A percentile compares a stretch with the other conserved stretches of the same genome.
These are phyloP conservation scores for Picea sitchensis DNA, from an alignment of 75 land plant genomes.

Conservation along the genomic window DNA sequence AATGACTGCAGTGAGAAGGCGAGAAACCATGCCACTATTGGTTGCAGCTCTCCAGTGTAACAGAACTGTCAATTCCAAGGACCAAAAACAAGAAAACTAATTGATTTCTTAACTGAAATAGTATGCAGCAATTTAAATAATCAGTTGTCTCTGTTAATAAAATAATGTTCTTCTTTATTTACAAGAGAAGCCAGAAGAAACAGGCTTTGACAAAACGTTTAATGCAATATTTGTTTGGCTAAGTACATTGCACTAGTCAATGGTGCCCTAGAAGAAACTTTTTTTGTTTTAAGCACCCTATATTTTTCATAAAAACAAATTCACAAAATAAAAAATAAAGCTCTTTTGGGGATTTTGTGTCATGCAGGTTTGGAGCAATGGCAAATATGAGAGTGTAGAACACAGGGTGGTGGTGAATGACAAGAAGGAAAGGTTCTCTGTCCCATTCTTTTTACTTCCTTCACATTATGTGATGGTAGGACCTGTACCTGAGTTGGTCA, in stretches of 20 bases:
- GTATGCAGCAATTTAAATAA: not conserved
- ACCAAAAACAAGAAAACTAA: no score
- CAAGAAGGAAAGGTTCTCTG: constrained; percentile 58
- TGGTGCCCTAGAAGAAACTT: not conserved
- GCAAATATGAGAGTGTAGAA: constrained; percentile 71
- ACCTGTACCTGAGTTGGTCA: constrained; percentile 53
- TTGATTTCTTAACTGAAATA: not conserved
- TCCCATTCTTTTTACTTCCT: constrained; percentile 77
- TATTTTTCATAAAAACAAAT: no score
- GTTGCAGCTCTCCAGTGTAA: no score
- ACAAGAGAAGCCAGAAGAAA: no score
- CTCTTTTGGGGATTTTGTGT: not conserved
- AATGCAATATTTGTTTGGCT: no score
- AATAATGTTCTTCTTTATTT: not conserved
- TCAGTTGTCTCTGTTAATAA: not conserved
- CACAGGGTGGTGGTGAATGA: constrained; percentile 79
- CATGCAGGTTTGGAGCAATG: constrained; percentile 84
- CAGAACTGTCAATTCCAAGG: no score
- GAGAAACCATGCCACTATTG: no score
- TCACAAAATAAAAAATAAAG: no score
- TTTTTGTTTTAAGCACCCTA: no score
- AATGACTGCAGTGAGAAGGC: no score
- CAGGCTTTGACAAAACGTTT: not conserved
- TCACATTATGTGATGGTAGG: constrained; percentile 35
- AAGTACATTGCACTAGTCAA: not conserved